Percentiles rank a stretch among this genome's conserved stretches.
Evolutionary conservation across 257 asterid species (phyloP).

Genomic region (Petunia axillaris): DNA sequence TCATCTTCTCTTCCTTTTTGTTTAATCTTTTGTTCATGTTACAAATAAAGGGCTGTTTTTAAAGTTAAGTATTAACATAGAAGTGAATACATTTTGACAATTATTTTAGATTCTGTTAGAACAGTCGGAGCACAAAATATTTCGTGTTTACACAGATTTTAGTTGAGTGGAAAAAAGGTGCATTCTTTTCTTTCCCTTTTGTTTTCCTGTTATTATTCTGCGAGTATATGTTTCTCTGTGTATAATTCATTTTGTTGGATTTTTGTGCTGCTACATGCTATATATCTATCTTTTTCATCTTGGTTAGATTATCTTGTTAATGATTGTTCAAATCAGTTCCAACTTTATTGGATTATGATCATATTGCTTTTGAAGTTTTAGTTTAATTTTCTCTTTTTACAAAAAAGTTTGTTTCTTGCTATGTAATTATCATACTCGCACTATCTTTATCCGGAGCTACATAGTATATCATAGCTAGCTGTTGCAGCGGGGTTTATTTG

Average conservation of each 20-base stretch:
- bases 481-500: too few species aligned
- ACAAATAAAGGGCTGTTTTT: neutral
- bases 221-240: neutral
- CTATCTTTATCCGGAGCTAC: too few species aligned
- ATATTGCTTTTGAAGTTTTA: constrained; percentile 6
- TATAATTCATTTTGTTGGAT: neutral
- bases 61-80: neutral
- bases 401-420: neutral
- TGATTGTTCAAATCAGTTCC: neutral
- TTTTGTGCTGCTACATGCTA: neutral
- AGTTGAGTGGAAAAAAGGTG: neutral
- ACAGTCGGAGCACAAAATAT: too few species aligned
- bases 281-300: neutral
- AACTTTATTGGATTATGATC: neutral
- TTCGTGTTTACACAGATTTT: neutral
- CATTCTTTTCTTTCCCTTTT: neutral
- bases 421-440: neutral
- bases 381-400: neutral
- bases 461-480: too few species aligned
- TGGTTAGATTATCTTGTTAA: neutral
- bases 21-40: neutral
- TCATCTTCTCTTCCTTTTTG: neutral
- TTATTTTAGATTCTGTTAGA: too few species aligned
- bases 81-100: too few species aligned
- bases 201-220: neutral